Evolutionary conservation across 441 rosid species (phyloP).

Genomic region (Syzygium malaccense): DNA sequence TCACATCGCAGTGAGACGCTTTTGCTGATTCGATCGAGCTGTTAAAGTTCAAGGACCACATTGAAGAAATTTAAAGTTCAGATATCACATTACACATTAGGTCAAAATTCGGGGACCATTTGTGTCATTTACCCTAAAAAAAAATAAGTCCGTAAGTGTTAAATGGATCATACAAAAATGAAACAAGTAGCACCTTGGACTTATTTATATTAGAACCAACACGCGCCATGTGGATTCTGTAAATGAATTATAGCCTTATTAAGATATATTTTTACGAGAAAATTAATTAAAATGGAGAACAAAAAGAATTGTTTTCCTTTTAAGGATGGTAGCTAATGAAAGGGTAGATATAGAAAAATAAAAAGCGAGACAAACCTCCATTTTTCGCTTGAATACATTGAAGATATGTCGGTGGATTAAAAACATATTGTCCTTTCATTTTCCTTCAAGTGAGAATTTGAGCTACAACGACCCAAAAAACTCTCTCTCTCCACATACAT

Average conservation of each 20-base stretch:
- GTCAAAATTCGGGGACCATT: too few species aligned
- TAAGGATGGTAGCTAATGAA: neutral
- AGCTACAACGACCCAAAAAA: neutral
- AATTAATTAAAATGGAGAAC: neutral
- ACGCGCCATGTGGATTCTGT: neutral
- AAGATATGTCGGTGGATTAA: neutral
- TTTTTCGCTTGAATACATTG: neutral
- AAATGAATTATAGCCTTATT: neutral
- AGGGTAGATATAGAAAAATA: neutral
- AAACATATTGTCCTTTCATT: neutral
- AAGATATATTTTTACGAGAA: neutral
- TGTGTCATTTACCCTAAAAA: too few species aligned
- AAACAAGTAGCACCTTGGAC: neutral
- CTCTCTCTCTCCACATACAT: neutral
- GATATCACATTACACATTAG: too few species aligned
- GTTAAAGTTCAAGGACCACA: too few species aligned
- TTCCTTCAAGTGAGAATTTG: neutral
- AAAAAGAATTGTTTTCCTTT: neutral
- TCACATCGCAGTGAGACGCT: neutral
- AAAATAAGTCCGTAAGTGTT: neutral
- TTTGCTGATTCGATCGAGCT: too few species aligned
- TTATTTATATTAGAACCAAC: neutral
- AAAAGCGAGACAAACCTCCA: neutral
- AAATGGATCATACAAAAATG: neutral
- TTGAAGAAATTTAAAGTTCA: too few species aligned